Conservation (phyloP, 2,329 filamentous ascomycete species). For the Alternaria atra region DNA sequence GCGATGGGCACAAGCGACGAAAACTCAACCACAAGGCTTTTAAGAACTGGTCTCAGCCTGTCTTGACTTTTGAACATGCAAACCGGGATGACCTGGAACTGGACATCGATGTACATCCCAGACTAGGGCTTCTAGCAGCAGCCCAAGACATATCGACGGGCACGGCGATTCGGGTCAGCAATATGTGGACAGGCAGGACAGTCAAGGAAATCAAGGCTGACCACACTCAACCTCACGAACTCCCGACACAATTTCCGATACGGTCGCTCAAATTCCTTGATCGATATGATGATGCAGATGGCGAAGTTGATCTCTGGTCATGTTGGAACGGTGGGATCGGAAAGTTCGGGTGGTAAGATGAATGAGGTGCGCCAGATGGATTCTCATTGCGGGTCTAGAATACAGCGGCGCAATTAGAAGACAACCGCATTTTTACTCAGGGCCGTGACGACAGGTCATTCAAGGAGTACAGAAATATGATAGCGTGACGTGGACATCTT, state of each 20-base stretch:
- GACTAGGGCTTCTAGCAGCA: conserved; percentile 47
- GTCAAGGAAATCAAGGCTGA: conserved; percentile 32
- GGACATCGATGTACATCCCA: conserved; percentile 40
- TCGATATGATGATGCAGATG: conserved; percentile 23
- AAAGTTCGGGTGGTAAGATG: conserved; percentile 19
- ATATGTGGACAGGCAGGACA: conserved; percentile 43
- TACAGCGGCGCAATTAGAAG: not conserved
- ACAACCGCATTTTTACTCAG: not conserved
- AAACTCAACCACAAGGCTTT: conserved; percentile 17
- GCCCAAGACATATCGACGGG: conserved; percentile 32
- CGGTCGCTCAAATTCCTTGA: conserved; percentile 45
- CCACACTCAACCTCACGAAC: not conserved
- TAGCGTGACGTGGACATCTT: not conserved
- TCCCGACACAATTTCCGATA: conserved; percentile 9
- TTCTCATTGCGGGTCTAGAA: not conserved
- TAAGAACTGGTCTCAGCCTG: conserved; percentile 34
- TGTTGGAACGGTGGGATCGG: conserved; percentile 31
- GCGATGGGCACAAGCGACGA: conserved; percentile 23
- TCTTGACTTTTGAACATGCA: conserved; percentile 38
- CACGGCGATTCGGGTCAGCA: conserved; percentile 39
- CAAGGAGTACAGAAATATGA: not conserved
- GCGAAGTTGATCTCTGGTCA: conserved; percentile 34
- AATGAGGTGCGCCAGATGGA: not conserved
- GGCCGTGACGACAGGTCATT: too few species aligned
- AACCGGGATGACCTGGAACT: conserved; percentile 38